Percentiles rank a stretch among this genome's conserved stretches.
These are phyloP conservation scores for Smittium mucronatum DNA, from an alignment of 371 early-diverging fungal species.

Conservation along the genomic window DNA sequence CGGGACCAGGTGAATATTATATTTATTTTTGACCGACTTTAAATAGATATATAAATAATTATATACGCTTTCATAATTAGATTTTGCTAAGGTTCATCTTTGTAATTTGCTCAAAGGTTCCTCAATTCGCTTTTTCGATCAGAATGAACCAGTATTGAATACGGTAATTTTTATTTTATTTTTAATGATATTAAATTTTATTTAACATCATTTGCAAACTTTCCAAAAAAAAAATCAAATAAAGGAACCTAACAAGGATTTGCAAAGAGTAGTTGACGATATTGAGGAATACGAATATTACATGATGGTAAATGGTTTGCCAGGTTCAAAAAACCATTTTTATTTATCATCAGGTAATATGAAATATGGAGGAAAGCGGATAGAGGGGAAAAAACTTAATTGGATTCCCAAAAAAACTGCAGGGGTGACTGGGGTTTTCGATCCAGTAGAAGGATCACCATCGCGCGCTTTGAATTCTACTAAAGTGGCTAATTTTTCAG, in stretches of 20 bases:
- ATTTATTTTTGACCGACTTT: too few relatives aligned
- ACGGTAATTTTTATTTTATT: too few relatives aligned
- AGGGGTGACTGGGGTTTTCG: background rate
- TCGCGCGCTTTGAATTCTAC: background rate
- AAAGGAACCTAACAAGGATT: background rate
- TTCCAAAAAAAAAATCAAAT: too few relatives aligned
- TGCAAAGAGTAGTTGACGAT: background rate
- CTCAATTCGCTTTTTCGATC: background rate
- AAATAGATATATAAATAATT: too few relatives aligned
- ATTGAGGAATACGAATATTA: constrained; percentile 10
- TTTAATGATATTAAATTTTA: too few relatives aligned
- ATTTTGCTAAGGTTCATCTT: background rate
- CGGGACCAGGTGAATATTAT: too few relatives aligned
- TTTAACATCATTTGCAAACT: too few relatives aligned
- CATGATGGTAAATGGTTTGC: background rate
- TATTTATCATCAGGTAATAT: background rate
- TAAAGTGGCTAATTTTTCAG: background rate
- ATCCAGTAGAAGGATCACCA: background rate
- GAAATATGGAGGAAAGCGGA: background rate
- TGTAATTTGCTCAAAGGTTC: background rate
- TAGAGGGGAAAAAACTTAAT: background rate
- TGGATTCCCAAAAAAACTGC: constrained; percentile 9
- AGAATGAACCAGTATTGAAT: background rate
- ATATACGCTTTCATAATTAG: too few relatives aligned
- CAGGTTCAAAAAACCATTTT: background rate